Percentiles rank a stretch among this genome's conserved stretches.
phyloP scores from a whole-genome alignment of 768 basidiomycete species.

The Asterophora lycoperdoides region DNA sequence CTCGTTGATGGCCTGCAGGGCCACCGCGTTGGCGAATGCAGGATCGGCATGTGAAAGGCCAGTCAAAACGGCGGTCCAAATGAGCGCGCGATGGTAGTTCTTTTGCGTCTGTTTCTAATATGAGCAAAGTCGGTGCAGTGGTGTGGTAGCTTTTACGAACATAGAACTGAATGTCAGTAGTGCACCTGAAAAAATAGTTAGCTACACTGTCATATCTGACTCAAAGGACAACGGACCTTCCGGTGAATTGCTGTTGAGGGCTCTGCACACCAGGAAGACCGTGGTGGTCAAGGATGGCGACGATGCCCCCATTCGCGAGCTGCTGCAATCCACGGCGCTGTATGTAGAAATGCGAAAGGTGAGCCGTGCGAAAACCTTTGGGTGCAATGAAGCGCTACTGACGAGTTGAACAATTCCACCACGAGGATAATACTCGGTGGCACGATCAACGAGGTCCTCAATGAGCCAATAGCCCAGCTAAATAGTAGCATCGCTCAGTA shows the following conservation, averaged over 20 bases:
- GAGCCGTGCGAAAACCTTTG: background rate
- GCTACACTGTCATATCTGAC: background rate
- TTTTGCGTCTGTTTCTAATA: slow-evolving; percentile 44
- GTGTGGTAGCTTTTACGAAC: slow-evolving; percentile 31
- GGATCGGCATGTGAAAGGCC: slow-evolving; percentile 66
- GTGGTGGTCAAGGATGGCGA: slow-evolving; percentile 63
- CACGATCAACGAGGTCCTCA: slow-evolving; percentile 62
- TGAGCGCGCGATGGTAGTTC: slow-evolving; percentile 73
- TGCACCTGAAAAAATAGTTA: slow-evolving; percentile 46
- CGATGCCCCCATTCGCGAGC: slow-evolving; percentile 59
- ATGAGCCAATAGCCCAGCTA: slow-evolving; percentile 84
- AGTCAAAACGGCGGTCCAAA: slow-evolving; percentile 84
- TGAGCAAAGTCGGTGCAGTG: background rate
- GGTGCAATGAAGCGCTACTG: slow-evolving; percentile 22
- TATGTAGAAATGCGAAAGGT: background rate
- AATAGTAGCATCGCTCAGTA: background rate
- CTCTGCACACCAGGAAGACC: slow-evolving; percentile 68
- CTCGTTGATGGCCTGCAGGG: slow-evolving; percentile 77
- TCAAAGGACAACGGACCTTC: slow-evolving; percentile 40
- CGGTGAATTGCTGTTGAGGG: slow-evolving; percentile 61
- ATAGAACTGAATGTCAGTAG: slow-evolving; percentile 67
- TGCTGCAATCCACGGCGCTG: slow-evolving; percentile 62
- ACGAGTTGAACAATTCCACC: slow-evolving; percentile 69
- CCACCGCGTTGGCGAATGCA: slow-evolving; percentile 57
- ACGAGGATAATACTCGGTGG: slow-evolving; percentile 58